These are phyloP conservation scores for Bassia scoparia DNA, from an alignment of 148 eudicot genomes.

Conservation along the genomic window DNA sequence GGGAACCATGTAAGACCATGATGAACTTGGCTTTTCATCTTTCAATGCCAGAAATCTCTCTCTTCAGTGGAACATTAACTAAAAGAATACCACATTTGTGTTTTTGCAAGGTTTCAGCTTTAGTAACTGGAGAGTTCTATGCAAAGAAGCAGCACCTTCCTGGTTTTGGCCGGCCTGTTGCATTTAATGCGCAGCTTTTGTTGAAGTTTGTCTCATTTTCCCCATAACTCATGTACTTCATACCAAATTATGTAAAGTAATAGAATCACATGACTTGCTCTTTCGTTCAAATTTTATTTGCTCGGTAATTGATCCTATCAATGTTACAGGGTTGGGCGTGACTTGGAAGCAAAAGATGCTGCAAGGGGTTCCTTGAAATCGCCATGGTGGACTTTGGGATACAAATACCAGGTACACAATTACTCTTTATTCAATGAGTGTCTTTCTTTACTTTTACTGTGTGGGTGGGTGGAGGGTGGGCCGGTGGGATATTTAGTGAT, in stretches of 20 bases:
- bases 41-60: background rate
- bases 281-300: background rate
- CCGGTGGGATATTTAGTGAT: background rate
- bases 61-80: background rate
- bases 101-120: slow-evolving; percentile 75
- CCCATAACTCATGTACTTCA: slow-evolving; percentile 3
- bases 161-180: slow-evolving; percentile 95
- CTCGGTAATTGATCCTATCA: background rate
- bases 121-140: slow-evolving; percentile 94
- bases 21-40: background rate
- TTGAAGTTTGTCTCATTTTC: slow-evolving; percentile 49
- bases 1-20: slow-evolving; percentile 69
- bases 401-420: slow-evolving; percentile 61
- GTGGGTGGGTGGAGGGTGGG: background rate
- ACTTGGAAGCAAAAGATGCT: slow-evolving; percentile 75
- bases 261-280: background rate
- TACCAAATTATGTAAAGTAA: background rate
- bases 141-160: slow-evolving; percentile 90
- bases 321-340: slow-evolving; percentile 69
- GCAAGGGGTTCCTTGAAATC: slow-evolving; percentile 86
- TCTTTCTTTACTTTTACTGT: background rate
- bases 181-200: slow-evolving; percentile 74
- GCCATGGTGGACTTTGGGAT: slow-evolving; percentile 99
- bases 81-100: slow-evolving; percentile 21
- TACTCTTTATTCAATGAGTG: background rate